Evolutionary conservation across 441 rosid species (phyloP).

Genomic region (Daphne laureola): DNA sequence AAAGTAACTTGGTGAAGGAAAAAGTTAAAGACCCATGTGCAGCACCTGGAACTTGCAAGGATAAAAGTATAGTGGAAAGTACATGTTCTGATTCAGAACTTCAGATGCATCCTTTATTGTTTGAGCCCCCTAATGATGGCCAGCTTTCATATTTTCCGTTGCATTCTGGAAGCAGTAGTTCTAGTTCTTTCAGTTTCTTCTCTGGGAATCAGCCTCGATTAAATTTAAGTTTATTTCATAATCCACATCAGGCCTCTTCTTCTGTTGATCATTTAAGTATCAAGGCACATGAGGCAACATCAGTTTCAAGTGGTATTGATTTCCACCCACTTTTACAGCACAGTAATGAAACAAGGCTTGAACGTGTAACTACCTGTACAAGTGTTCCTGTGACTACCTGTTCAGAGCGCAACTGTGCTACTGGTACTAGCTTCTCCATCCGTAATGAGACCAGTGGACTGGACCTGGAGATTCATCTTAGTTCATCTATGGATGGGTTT

Average conservation of each 20-base stretch:
- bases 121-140: constrained; percentile 64
- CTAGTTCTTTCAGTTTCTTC: constrained; percentile 67
- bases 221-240: constrained; percentile 64
- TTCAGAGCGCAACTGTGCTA: constrained; percentile 30
- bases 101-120: constrained; percentile 91
- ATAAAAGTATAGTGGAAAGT: constrained; percentile 33
- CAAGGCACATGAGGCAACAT: constrained; percentile 35
- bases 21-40: constrained; percentile 24
- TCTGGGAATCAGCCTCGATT: constrained; percentile 74
- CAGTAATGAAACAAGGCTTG: constrained; percentile 34
- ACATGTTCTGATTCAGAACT: constrained; percentile 43
- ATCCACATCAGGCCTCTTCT: constrained; percentile 42
- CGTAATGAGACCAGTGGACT: constrained; percentile 39
- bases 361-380: constrained; percentile 21
- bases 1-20: constrained; percentile 26
- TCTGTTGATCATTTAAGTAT: constrained; percentile 26
- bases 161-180: constrained; percentile 27
- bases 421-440: constrained; percentile 22
- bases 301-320: constrained; percentile 44
- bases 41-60: constrained; percentile 38
- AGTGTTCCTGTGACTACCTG: constrained; percentile 24
- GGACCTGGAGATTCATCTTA: constrained; percentile 74
- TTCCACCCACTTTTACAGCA: constrained; percentile 91
- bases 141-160: constrained; percentile 44
- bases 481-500: constrained; percentile 32